These are phyloP conservation scores for Amanita muscaria DNA, from an alignment of 768 basidiomycete species.

Conservation along the genomic window DNA sequence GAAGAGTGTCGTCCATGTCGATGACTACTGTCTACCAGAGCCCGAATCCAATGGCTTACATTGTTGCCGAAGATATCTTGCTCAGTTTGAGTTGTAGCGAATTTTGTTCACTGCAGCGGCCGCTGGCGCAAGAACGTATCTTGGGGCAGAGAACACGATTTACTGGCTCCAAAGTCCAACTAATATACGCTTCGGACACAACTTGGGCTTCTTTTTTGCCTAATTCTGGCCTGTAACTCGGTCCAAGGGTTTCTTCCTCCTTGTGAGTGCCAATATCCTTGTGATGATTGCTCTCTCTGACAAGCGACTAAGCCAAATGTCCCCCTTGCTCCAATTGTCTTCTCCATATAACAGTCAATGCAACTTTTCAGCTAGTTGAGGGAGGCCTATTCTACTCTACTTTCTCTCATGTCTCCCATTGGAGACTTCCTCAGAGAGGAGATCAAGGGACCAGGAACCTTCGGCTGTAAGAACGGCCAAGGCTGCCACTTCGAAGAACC, in stretches of 20 bases:
- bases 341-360: conserved; percentile 90
- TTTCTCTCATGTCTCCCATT: conserved; percentile 32
- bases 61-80: no score
- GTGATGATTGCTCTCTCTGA: not conserved
- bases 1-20: no score
- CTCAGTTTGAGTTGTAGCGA: no score
- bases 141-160: not conserved
- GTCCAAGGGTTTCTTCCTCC: conserved; percentile 17
- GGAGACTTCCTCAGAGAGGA: conserved; percentile 85
- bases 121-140: not conserved
- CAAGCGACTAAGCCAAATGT: conserved; percentile 39
- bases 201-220: not conserved
- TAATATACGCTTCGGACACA: not conserved
- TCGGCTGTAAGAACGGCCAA: conserved; percentile 62
- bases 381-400: conserved; percentile 34
- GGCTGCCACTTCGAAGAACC: conserved; percentile 92
- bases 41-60: no score
- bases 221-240: not conserved
- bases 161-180: not conserved
- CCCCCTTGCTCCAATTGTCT: conserved; percentile 96
- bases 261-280: conserved; percentile 8
- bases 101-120: not conserved
- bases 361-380: conserved; percentile 96
- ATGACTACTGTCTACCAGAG: no score
- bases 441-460: conserved; percentile 85